Conservation (phyloP, 805 yeast species). For the Teunomyces kruisii region DNA sequence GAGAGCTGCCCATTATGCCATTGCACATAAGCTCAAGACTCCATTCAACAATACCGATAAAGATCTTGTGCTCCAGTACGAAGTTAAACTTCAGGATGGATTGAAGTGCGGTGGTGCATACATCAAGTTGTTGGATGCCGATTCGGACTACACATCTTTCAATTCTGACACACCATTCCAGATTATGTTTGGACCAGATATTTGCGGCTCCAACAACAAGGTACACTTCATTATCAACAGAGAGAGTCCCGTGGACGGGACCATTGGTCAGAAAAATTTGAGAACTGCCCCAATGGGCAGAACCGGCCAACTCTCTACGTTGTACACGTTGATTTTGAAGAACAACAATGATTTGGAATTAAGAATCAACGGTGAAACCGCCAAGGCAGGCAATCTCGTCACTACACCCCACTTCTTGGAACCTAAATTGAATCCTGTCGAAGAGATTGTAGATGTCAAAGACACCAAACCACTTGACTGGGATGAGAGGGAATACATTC, state of each 20-base stretch:
- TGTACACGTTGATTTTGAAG: slow-evolving; percentile 75
- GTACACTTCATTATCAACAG: slow-evolving; percentile 74
- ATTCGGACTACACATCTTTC: slow-evolving; percentile 48
- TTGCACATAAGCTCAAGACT: slow-evolving; percentile 58
- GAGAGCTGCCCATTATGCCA: slow-evolving; percentile 80
- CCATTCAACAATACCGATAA: slow-evolving; percentile 60
- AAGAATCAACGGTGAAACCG: slow-evolving; percentile 76
- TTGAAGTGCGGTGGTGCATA: slow-evolving; percentile 89
- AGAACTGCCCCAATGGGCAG: slow-evolving; percentile 66
- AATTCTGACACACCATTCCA: slow-evolving; percentile 70
- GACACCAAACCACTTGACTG: slow-evolving; percentile 76
- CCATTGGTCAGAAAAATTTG: slow-evolving; percentile 68
- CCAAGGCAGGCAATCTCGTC: slow-evolving; percentile 66
- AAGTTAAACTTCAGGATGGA: slow-evolving; percentile 79
- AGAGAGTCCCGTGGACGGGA: slow-evolving; percentile 52
- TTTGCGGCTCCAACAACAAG: slow-evolving; percentile 78
- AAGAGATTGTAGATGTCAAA: slow-evolving; percentile 52
- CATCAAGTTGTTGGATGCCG: slow-evolving; percentile 62
- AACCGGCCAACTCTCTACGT: slow-evolving; percentile 53
- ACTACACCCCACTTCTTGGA: slow-evolving; percentile 49
- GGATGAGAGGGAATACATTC: slow-evolving; percentile 68
- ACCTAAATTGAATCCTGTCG: slow-evolving; percentile 72
- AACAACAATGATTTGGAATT: slow-evolving; percentile 72
- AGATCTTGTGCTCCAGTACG: slow-evolving; percentile 84
- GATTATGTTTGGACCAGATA: slow-evolving; percentile 93